phyloP scores from a whole-genome alignment of 202 grass and related monocot species.

The Eragrostis tef region DNA sequence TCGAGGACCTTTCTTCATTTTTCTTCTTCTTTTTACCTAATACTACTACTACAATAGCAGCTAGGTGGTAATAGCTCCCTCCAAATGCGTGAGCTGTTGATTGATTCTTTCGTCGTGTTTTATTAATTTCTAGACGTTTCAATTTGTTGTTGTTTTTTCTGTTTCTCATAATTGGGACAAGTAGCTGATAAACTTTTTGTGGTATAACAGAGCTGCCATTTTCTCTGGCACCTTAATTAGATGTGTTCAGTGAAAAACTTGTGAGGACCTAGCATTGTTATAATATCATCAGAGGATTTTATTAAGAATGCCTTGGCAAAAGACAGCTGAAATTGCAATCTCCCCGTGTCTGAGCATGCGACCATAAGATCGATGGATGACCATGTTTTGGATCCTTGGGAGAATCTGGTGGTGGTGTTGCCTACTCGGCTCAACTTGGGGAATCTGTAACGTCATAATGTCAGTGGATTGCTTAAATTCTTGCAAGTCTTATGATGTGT shows the following conservation, averaged over 20 bases:
- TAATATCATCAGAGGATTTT: too few relatives aligned
- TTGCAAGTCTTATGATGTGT: not conserved
- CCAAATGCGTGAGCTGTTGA: not conserved
- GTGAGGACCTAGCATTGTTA: not conserved
- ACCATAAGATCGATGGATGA: too few relatives aligned
- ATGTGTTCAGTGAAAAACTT: not conserved
- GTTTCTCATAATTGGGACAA: not conserved
- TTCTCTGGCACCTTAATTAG: not conserved
- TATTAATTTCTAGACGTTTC: not conserved
- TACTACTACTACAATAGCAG: not conserved
- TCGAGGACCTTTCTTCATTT: too few relatives aligned
- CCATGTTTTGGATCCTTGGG: not conserved
- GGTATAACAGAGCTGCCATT: slow-evolving; percentile 25
- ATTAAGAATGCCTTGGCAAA: too few relatives aligned
- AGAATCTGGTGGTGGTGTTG: not conserved
- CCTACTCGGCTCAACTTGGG: too few relatives aligned
- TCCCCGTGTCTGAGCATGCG: too few relatives aligned
- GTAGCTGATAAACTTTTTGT: not conserved
- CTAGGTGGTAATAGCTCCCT: slow-evolving; percentile 1
- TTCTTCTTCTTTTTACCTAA: not conserved
- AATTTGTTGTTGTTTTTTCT: not conserved
- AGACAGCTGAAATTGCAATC: slow-evolving; percentile 4
- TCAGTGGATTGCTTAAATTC: not conserved
- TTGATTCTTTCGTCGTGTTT: slow-evolving; percentile 15
- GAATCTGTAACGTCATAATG: too few relatives aligned